phyloP scores from a whole-genome alignment of 2,329 filamentous ascomycete species.

The Pestalotiopsis sp. region DNA sequence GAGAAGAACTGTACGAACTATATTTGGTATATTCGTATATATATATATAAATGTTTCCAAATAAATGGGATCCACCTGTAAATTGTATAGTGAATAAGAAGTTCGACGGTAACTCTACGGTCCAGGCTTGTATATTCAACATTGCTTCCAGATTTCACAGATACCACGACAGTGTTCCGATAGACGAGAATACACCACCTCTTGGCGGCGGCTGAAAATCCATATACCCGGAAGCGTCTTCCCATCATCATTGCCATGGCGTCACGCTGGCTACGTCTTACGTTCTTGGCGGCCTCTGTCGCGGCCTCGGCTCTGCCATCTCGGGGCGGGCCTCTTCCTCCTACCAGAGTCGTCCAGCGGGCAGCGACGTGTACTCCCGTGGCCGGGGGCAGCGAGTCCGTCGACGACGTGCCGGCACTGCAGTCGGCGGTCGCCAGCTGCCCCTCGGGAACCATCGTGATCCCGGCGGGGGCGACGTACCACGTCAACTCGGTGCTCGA shows the following conservation, averaged over 20 bases:
- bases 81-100: too few relatives aligned
- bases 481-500: conserved; percentile 43
- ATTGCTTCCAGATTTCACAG: not conserved
- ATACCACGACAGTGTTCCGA: not conserved
- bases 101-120: too few relatives aligned
- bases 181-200: not conserved
- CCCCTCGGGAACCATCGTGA: conserved; percentile 41
- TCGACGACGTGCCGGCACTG: conserved; percentile 47
- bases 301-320: not conserved
- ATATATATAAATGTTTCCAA: too few relatives aligned
- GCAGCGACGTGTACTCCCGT: conserved; percentile 6
- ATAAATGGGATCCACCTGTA: too few relatives aligned
- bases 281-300: not conserved
- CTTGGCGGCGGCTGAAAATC: not conserved
- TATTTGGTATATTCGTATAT: too few relatives aligned
- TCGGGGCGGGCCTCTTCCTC: not conserved
- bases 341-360: not conserved
- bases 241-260: not conserved
- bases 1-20: too few relatives aligned
- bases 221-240: not conserved
- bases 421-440: conserved; percentile 40
- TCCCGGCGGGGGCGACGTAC: conserved; percentile 43
- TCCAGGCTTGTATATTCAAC: not conserved
- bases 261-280: not conserved
- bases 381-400: conserved; percentile 17